A percentile compares a stretch with the other conserved stretches of the same genome.
These are phyloP conservation scores for Geotrichum klebahnii DNA, from an alignment of 1,139 yeast genomes.

Conservation along the genomic window DNA sequence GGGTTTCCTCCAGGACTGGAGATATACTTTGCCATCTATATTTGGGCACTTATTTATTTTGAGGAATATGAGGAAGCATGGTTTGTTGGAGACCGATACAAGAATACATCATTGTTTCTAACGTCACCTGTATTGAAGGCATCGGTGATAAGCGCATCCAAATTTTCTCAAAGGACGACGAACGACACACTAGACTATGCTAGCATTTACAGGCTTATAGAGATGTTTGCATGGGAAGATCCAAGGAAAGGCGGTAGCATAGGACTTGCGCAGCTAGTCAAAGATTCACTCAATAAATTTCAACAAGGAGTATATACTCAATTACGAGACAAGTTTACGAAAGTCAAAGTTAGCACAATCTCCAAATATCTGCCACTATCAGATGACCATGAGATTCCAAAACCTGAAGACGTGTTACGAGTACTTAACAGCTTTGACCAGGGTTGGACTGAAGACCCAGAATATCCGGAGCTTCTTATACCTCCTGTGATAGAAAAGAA, in stretches of 20 bases:
- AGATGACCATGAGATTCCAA: conserved; percentile 1
- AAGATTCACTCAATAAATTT: conserved; percentile 10
- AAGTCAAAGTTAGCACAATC: conserved; percentile 8
- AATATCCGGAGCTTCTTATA: not conserved
- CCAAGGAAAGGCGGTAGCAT: conserved; percentile 12
- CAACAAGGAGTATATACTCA: conserved; percentile 13
- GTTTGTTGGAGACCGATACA: conserved; percentile 8
- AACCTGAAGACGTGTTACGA: conserved; percentile 12
- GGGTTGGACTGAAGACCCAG: conserved; percentile 11
- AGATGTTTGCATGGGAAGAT: conserved; percentile 14
- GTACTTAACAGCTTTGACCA: conserved; percentile 13
- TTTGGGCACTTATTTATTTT: conserved; percentile 18
- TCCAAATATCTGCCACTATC: conserved; percentile 12
- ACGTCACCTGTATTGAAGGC: conserved; percentile 15
- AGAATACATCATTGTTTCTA: conserved; percentile 8
- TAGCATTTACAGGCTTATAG: conserved; percentile 6
- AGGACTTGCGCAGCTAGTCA: conserved; percentile 14
- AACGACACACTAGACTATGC: conserved; percentile 15
- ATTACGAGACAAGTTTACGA: conserved; percentile 13
- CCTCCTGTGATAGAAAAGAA: conserved; percentile 5
- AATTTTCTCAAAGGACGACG: not conserved
- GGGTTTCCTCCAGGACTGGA: conserved; percentile 18
- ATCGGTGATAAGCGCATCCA: conserved; percentile 1
- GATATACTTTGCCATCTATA: conserved; percentile 16
- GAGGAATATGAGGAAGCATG: conserved; percentile 14